Base-by-base conservation (phyloP, 768 basidiomycete genomes). In the Lyophyllum atratum region DNA sequence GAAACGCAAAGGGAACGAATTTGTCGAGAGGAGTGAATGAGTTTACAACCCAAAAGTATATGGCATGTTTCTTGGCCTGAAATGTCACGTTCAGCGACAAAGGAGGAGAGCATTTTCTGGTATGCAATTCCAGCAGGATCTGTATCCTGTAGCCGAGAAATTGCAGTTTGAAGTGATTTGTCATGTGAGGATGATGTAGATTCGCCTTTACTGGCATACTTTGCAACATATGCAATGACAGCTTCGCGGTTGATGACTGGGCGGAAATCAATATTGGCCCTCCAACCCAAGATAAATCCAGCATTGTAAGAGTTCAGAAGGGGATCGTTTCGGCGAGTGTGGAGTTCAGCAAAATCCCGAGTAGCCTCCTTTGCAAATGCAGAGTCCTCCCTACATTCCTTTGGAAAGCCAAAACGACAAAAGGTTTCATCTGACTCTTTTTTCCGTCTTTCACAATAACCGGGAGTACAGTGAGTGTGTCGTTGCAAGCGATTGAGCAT, bases 211-310 rank as follows among this genome's bases (percentile, higher is more conserved):
- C 56, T 58, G 9, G 51, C 51, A 53, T 54, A 58, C 29, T 54
- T 58, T 21, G 57, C 57, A 26, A 58, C 40, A 53, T 58, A 58
- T 33, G 52, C 57, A 54, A 58, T 58, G 0, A 58, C 56, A 46
- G 56, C 50, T 19, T 56, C 48, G 21, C 51, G 49, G 43, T 51
- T 51, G 19, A 58, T 49, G 19, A 58, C 39, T 9, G 28, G 28
- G 3, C 34, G 49, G 26, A 67, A 48, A 45, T 67, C 63, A 39
- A 68, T 66, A 47, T 69, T 69, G 1, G 63, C 66, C 14, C 60
- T 45, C 67, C 66, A 69, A 17, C 52, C 62, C 14, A 53, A 24
- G 14, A 69, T 66, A 28, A 65, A 52, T 2, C 59, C 53, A 4
- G 50, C 29, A 54, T 66, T 63, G 34, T 68, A 60, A 2, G 54